A percentile compares a stretch with the other conserved stretches of the same genome.
Conservation (phyloP, 2,329 filamentous ascomycete genomes). For the Aphanoascus verrucosus region DNA sequence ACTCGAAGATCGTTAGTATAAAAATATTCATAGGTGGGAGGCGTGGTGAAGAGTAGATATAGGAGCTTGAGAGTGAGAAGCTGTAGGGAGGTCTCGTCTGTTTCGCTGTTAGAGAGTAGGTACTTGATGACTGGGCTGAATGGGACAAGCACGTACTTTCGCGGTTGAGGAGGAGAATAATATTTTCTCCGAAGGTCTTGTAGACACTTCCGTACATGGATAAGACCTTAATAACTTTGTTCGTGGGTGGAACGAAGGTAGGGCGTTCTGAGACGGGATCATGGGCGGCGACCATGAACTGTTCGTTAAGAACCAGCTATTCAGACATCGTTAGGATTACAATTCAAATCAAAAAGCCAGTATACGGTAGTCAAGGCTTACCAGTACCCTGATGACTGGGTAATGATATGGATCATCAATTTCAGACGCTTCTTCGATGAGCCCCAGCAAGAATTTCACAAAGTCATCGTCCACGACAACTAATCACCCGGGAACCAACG, state of each 20-base stretch:
- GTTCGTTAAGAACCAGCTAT: conserved; percentile 89
- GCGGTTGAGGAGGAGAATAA: conserved; percentile 87
- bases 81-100: conserved; percentile 78
- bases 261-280: conserved; percentile 34
- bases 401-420: conserved; percentile 91
- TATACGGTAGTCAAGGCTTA: conserved; percentile 37
- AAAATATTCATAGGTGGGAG: conserved; percentile 90
- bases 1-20: conserved; percentile 96
- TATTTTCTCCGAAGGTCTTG: conserved; percentile 94
- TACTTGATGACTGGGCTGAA: background rate
- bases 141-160: conserved; percentile 48
- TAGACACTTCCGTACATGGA: conserved; percentile 69
- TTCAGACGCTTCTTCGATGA: conserved; percentile 82
- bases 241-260: conserved; percentile 55
- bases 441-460: conserved; percentile 68
- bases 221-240: conserved; percentile 84
- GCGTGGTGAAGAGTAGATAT: conserved; percentile 89
- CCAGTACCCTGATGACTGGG: conserved; percentile 81
- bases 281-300: conserved; percentile 79
- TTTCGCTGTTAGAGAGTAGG: background rate
- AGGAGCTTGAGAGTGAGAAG: conserved; percentile 92
- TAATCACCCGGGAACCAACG: background rate
- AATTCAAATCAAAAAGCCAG: background rate
- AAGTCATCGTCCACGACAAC: conserved; percentile 59
- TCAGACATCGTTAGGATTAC: conserved; percentile 17